These are phyloP conservation scores for Thielaviopsis musarum DNA, from an alignment of 2,329 filamentous ascomycete species.

Conservation along the genomic window DNA sequence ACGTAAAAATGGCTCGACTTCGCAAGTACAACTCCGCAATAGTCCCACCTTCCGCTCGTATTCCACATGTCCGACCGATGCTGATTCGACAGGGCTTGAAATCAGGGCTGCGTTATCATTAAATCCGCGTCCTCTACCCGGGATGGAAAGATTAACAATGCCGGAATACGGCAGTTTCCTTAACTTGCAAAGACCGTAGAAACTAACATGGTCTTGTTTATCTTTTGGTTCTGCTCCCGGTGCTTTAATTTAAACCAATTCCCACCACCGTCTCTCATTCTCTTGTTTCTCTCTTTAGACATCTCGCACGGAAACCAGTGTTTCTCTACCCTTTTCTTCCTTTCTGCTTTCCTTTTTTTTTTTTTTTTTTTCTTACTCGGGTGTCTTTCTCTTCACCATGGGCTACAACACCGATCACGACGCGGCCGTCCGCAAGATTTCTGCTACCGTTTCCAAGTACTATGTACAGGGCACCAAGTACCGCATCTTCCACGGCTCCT, in stretches of 20 bases:
- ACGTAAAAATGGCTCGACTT: background rate
- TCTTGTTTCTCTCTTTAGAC: too few species aligned
- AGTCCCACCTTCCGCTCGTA: background rate
- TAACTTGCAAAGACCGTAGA: background rate
- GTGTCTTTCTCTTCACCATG: background rate
- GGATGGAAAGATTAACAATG: background rate
- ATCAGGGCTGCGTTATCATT: background rate
- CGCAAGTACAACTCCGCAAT: background rate
- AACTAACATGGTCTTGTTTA: background rate
- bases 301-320: too few species aligned
- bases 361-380: slow-evolving; percentile 13
- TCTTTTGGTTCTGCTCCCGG: background rate
- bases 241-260: background rate
- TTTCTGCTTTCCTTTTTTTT: slow-evolving; percentile 4
- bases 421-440: slow-evolving; percentile 25
- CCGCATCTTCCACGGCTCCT: slow-evolving; percentile 62
- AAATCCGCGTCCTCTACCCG: background rate
- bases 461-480: slow-evolving; percentile 35
- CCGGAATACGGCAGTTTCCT: background rate
- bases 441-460: slow-evolving; percentile 28
- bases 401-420: slow-evolving; percentile 23
- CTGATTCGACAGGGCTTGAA: background rate
- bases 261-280: too few species aligned
- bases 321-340: background rate
- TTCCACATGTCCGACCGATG: background rate